Evolutionary conservation across 2,329 filamentous ascomycete genomes (phyloP), one percentile per base, ranked within the genome.

Genomic region (Exophiala oligosperma): DNA sequence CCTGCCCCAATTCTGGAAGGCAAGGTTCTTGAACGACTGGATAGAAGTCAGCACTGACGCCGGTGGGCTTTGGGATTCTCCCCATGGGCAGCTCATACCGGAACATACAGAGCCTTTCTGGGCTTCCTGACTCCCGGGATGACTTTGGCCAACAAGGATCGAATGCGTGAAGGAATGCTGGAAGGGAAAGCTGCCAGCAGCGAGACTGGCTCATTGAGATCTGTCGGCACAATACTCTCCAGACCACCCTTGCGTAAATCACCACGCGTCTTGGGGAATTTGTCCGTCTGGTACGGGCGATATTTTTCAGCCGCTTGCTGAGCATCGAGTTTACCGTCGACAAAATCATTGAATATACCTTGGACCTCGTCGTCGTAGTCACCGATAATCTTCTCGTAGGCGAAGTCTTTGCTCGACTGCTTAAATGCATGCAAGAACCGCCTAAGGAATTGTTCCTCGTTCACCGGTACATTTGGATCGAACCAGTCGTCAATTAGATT

Each of bases 401-500:
- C 61, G 38, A 50, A 59, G 26, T 63, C 61, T 43, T 61, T 54
- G 47, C 54, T 49, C 11, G 61, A 52, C 26, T 54, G 52, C 44
- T 59, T 63, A 56, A 63, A 63, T 23, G 52, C 58, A n/a, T 48
- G 57, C 17, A 63, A 49, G 38, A 63, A 63, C 4, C 61, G 54
- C 7, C 52, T 55, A 21, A 61, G 26, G 50, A 63, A 63, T 35
- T 63, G 61, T 43, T 63, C 61, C 40, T 60, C 44, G 14, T 61
- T 50, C n/a, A 63, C 61, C 6, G 55, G 32, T 24, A 59, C 53
- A 23, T 63, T 21, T 4, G 61, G 58, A 28, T 59, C 51, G 29
- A 63, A 63, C 57, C 58, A 63, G 53, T 63, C 61, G 24, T 61
- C 53, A 14, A 63, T 63, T 43, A 63, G 47, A 3, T 40, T 43